phyloP scores from a whole-genome alignment of 352 stramenopile species.

The Phytophthora capsici region DNA sequence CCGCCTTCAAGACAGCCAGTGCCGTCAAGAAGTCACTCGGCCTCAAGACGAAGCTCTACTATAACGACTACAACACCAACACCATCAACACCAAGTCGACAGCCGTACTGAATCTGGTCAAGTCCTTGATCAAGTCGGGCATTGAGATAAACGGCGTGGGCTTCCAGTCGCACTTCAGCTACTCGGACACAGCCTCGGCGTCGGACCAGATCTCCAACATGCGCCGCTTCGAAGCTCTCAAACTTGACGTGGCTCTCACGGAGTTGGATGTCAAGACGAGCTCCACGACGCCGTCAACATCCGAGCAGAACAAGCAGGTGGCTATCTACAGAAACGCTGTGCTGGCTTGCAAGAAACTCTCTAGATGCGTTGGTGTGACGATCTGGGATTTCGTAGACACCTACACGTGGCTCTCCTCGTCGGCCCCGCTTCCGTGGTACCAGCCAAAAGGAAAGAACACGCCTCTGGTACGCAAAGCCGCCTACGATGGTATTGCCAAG shows the following conservation, averaged over 20 bases:
- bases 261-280: slow-evolving; percentile 30
- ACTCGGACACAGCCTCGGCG: slow-evolving; percentile 1
- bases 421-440: slow-evolving; percentile 22
- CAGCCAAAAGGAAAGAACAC: slow-evolving; percentile 23
- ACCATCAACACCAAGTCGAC: slow-evolving; percentile 26
- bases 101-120: slow-evolving; percentile 16
- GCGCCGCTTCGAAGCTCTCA: slow-evolving; percentile 21
- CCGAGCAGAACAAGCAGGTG: slow-evolving; percentile 18
- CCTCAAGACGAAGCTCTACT: slow-evolving; percentile 20
- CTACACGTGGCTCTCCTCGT: slow-evolving; percentile 23
- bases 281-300: slow-evolving; percentile 10
- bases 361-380: slow-evolving; percentile 18
- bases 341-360: slow-evolving; percentile 28
- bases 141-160: slow-evolving; percentile 27
- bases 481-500: slow-evolving; percentile 27
- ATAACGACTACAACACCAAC: slow-evolving; percentile 29
- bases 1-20: slow-evolving; percentile 24
- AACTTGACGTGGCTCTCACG: slow-evolving; percentile 29
- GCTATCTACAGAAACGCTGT: slow-evolving; percentile 19
- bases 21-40: slow-evolving; percentile 21
- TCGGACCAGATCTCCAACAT: slow-evolving; percentile 26
- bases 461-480: slow-evolving; percentile 20
- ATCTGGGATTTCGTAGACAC: slow-evolving; percentile 27
- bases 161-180: slow-evolving; percentile 26
- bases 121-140: neutral